Conservation (phyloP, 2,329 filamentous ascomycete species). For the Aspergillus oerlinghausenensis region DNA sequence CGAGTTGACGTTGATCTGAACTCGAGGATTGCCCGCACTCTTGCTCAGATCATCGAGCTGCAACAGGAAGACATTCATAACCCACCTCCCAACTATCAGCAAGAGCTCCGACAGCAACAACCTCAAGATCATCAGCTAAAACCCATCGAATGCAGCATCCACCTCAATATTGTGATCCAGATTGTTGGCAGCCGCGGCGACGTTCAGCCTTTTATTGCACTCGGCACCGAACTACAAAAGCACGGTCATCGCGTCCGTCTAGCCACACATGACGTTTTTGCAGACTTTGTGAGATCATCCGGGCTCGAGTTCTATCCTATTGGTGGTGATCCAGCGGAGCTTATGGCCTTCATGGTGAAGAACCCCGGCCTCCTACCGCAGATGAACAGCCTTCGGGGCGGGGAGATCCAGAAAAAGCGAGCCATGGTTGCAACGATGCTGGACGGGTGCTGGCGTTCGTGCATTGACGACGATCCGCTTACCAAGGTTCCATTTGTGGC, state of each 20-base stretch:
- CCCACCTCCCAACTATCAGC: constrained; percentile 16
- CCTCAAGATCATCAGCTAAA: neutral
- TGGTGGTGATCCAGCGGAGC: constrained; percentile 51
- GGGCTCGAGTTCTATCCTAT: constrained; percentile 56
- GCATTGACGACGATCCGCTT: constrained; percentile 29
- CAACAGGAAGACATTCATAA: constrained; percentile 7
- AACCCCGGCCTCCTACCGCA: constrained; percentile 43
- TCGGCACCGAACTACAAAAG: constrained; percentile 48
- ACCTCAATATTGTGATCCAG: constrained; percentile 53
- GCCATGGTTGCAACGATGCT: constrained; percentile 35
- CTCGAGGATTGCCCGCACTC: constrained; percentile 11
- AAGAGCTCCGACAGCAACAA: neutral
- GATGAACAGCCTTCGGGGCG: constrained; percentile 33
- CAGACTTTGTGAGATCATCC: constrained; percentile 49
- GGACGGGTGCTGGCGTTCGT: constrained; percentile 38
- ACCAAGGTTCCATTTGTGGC: constrained; percentile 46
- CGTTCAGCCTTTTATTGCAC: constrained; percentile 56
- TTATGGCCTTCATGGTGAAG: constrained; percentile 51
- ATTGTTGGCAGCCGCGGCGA: constrained; percentile 55
- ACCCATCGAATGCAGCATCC: constrained; percentile 10
- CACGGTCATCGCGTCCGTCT: constrained; percentile 54
- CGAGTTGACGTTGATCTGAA: constrained; percentile 19
- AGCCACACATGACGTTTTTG: constrained; percentile 53
- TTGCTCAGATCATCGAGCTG: constrained; percentile 8
- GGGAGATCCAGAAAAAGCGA: constrained; percentile 29